These are phyloP conservation scores for Diplocarpon rosae DNA, from an alignment of 2,329 filamentous ascomycete genomes.

Conservation along the genomic window DNA sequence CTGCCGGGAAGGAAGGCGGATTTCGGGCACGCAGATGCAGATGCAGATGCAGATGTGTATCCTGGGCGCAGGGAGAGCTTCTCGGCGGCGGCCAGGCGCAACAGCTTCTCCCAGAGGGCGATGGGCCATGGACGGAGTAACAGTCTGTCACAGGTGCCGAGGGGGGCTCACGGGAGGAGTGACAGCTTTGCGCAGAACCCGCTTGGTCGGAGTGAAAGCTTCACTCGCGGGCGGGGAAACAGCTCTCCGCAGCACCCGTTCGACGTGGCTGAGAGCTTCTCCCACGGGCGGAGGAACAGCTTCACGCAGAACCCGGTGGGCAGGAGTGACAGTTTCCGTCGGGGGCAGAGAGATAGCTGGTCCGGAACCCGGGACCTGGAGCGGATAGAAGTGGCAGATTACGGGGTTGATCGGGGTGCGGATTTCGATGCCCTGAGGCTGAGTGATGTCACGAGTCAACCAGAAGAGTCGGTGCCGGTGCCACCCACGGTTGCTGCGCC, in stretches of 20 bases:
- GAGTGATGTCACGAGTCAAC: background rate
- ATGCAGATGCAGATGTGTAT: no score
- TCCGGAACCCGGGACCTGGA: no score
- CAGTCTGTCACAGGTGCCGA: background rate
- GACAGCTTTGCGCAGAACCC: constrained; percentile 1
- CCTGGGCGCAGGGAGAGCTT: background rate
- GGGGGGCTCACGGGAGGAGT: background rate
- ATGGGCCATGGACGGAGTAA: background rate
- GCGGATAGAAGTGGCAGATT: background rate
- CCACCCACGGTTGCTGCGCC: no score
- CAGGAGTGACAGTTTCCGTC: background rate
- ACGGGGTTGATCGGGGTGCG: background rate
- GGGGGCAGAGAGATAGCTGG: background rate
- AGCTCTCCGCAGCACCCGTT: no score
- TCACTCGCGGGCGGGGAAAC: background rate
- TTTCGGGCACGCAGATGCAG: background rate
- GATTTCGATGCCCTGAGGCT: constrained; percentile 1
- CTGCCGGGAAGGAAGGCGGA: background rate
- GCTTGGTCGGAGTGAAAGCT: background rate
- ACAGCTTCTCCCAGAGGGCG: background rate
- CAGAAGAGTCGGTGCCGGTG: background rate
- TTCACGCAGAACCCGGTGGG: background rate
- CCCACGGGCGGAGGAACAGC: no score
- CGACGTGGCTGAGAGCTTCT: background rate
- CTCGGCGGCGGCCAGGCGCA: background rate